Base-by-base conservation (phyloP, 2,329 filamentous ascomycete genomes). In the Sclerotinia trifoliorum region DNA sequence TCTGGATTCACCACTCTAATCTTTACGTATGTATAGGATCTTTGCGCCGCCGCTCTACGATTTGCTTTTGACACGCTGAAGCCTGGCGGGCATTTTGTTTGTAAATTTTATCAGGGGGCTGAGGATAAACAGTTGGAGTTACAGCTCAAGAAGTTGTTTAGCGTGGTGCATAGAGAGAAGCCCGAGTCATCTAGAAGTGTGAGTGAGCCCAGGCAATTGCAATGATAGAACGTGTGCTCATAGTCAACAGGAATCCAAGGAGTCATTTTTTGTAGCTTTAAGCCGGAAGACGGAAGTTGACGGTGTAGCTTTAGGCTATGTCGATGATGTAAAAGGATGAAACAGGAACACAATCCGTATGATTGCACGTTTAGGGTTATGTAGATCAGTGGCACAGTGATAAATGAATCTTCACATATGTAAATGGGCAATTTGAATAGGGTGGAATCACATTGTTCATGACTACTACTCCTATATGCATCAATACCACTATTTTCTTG, bases 61-160 rank as follows among this genome's bases (percentile, higher is more conserved):
- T 99, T 99, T 80, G 89, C 90, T 63, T 92, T 88, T 79, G 92
- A 97, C 73, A 95, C 92, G 10, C 84, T 99, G 29, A 89, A 87
- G 74, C 80, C 86, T 4, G 93, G 92, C 26, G 95, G 96, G 1
- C 90, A 96, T 78, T 97, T 99, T 74, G 86, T 99, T 56, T 97
- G 94, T 85, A 99, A 99, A 79, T 99, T 96, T 80, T 99, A 98
- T 79, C 92, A 96, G 78, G 95, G 95, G 4, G 79, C 84, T 6
- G 94, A 97, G 78, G 94, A 98, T 76, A 94, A 91, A 79, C 82
- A 81, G 1, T 80, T 99, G 15, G 93, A 97, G 80, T 83, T 80
- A 70, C 86, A 87, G 73, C 82, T 99, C 52, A 92, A 86, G 77
- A 86, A 84, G 61, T 81, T 97, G 74, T 99, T 99, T 77, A 80